A percentile compares a stretch with the other conserved stretches of the same genome.
phyloP scores from a whole-genome alignment of 2,329 filamentous ascomycete genomes.

The Claviceps humidiphila region DNA sequence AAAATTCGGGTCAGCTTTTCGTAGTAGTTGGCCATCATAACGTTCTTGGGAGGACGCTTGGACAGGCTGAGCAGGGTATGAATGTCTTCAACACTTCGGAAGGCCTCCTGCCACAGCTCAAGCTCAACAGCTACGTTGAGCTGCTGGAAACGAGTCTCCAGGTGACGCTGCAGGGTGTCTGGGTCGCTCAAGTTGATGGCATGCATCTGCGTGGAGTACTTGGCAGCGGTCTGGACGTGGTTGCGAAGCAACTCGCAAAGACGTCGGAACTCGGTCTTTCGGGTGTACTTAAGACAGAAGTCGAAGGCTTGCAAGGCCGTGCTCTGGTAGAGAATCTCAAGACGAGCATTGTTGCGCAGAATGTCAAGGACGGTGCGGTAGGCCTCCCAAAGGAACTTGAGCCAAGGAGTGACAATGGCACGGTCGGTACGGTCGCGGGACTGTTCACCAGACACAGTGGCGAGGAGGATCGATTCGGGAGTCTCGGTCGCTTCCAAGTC shows the following conservation, averaged over 20 bases:
- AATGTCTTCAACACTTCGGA: slow-evolving; percentile 97
- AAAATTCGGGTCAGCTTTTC: slow-evolving; percentile 98
- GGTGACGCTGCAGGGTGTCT: slow-evolving; percentile 89
- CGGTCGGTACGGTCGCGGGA: slow-evolving; percentile 94
- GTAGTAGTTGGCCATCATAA: slow-evolving; percentile 99
- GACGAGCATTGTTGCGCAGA: slow-evolving; percentile 93
- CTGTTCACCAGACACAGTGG: slow-evolving; percentile 95
- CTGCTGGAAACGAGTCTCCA: slow-evolving; percentile 97
- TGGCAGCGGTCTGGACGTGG: slow-evolving; percentile 96
- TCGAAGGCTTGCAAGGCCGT: slow-evolving; percentile 97
- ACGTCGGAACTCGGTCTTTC: slow-evolving; percentile 98
- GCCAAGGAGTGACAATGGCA: slow-evolving; percentile 95
- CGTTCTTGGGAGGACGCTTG: slow-evolving; percentile 95
- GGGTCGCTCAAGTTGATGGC: slow-evolving; percentile 98
- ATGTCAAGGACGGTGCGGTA: slow-evolving; percentile 98
- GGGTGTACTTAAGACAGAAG: slow-evolving; percentile 94
- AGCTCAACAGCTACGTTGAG: slow-evolving; percentile 95
- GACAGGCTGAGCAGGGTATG: slow-evolving; percentile 94
- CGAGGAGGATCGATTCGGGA: slow-evolving; percentile 92
- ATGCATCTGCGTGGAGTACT: slow-evolving; percentile 98
- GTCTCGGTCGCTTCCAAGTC: slow-evolving; percentile 96
- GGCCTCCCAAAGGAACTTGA: slow-evolving; percentile 99
- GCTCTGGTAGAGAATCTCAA: slow-evolving; percentile 96
- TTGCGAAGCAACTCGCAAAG: slow-evolving; percentile 97
- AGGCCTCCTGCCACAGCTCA: slow-evolving; percentile 97